Evolutionary conservation across 306 rosid species (phyloP), one percentile per base, ranked within the genome.

Genomic region (Biancaea sappan): DNA sequence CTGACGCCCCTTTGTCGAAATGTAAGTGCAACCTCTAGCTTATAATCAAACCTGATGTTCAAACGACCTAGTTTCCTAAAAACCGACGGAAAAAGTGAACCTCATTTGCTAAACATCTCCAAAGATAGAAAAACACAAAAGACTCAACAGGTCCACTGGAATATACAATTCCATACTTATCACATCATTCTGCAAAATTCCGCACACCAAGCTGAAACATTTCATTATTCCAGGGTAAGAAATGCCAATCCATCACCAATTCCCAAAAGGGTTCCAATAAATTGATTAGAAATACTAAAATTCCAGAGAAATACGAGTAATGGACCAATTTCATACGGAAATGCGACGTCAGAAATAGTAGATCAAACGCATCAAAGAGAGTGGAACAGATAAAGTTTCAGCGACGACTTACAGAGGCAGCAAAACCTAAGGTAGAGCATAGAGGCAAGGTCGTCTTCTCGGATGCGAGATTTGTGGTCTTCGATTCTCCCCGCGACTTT

Each of bases 71-170:
- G 29, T 44, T 66, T 8, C 16, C 40, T 26, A 43, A 43, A 43
- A 43, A 29, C 14, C 9, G n/a, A 21, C 9, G 56, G 31, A 11
- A 53, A 76, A 32, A 77, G 56, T 4, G 68, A 80, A 76, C 87
- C 82, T 84, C 68, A 84, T 66, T 50, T 31, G 26, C 54, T 76
- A 79, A 53, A 7, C 35, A 63, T 35, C 25, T 34, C 52, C 24
- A n/a, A 52, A 8, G n/a, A 43, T 11, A 47, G 32, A 41, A 25
- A 21, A 61, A 66, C 52, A 24, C 4, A 58, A 51, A 63, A 35
- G 8, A 79, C 61, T 60, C 9, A 46, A 44, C 21, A 71, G 16
- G 13, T 61, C 69, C 77, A 50, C 52, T 1, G 44, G 15, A 65
- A 9, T 22, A 71, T 46, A 3, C 37, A 66, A 66, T 54, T 53